Conservation (phyloP, 192 early-diverging fungal species). For the Coemansia sp. region DNA sequence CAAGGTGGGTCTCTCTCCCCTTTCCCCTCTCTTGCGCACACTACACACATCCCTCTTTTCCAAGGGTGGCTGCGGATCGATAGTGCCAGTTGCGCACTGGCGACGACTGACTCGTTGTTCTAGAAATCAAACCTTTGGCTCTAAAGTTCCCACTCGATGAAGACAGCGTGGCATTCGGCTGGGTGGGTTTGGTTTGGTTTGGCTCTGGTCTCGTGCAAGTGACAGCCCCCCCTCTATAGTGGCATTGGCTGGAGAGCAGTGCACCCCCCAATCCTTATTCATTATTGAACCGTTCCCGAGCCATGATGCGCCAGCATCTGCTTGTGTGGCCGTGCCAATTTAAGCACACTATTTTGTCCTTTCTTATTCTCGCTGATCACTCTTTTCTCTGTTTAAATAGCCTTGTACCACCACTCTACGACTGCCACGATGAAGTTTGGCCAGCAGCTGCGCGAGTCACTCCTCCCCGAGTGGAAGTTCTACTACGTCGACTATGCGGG, state of each 20-base stretch:
- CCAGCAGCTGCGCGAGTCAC: slow-evolving; percentile 71
- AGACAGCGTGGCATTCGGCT: neutral
- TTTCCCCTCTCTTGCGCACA: neutral
- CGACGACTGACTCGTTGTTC: no score
- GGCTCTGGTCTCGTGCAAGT: slow-evolving; percentile 2
- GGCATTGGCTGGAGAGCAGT: neutral
- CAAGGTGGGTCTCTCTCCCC: neutral
- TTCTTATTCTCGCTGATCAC: neutral
- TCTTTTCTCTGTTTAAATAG: neutral
- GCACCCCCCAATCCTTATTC: no score
- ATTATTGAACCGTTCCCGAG: no score
- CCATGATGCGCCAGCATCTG: no score
- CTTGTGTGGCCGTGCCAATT: no score
- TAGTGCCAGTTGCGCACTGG: no score
- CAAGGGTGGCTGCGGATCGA: neutral
- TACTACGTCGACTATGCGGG: slow-evolving; percentile 85
- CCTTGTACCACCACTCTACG: neutral
- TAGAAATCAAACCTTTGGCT: neutral
- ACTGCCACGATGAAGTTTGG: slow-evolving; percentile 82
- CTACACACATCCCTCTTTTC: neutral
- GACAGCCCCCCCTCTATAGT: neutral
- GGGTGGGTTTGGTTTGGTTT: no score
- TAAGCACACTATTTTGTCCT: neutral
- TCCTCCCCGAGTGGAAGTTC: slow-evolving; percentile 84
- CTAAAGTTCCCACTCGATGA: neutral